A percentile compares a stretch with the other conserved stretches of the same genome.
phyloP scores from a whole-genome alignment of 164 flowering plant species.

The Buxus sempervirens region DNA sequence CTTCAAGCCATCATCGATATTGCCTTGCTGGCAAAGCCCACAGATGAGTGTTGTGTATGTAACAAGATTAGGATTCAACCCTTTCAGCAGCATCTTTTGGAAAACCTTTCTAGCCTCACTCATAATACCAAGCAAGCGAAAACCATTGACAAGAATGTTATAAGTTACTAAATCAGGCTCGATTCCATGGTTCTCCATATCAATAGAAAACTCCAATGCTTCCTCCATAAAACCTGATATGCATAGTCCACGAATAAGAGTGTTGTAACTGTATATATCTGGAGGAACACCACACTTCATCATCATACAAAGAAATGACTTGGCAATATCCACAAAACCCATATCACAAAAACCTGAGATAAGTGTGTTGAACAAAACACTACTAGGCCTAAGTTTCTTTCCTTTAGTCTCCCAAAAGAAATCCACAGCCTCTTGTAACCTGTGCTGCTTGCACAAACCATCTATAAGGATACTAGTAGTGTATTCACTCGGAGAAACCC shows the following conservation, averaged over 20 bases:
- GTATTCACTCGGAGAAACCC: constrained; percentile 30
- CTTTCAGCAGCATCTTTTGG: constrained; percentile 38
- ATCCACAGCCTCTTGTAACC: constrained; percentile 48
- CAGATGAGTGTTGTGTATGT: constrained; percentile 51
- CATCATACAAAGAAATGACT: constrained; percentile 63
- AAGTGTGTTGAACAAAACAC: constrained; percentile 55
- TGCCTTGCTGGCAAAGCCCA: constrained; percentile 53
- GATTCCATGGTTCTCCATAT: constrained; percentile 61
- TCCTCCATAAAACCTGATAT: constrained; percentile 60
- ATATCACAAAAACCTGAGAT: constrained; percentile 57
- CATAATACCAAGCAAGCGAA: constrained; percentile 42
- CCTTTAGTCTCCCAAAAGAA: constrained; percentile 32
- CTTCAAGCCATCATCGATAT: constrained; percentile 45
- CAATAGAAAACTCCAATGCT: constrained; percentile 45
- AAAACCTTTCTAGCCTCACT: constrained; percentile 38
- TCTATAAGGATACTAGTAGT: constrained; percentile 50
- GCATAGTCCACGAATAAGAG: constrained; percentile 73
- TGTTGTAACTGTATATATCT: constrained; percentile 66
- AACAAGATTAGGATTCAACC: constrained; percentile 38
- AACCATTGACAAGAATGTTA: constrained; percentile 59
- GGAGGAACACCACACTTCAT: constrained; percentile 57
- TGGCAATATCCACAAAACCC: constrained; percentile 55
- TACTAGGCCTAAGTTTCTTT: constrained; percentile 33
- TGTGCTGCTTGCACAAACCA: constrained; percentile 61
- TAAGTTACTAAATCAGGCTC: constrained; percentile 65